Evolutionary conservation across 2,329 filamentous ascomycete genomes (phyloP), one percentile per base, ranked within the genome.

Genomic region (Septoria petroselini): DNA sequence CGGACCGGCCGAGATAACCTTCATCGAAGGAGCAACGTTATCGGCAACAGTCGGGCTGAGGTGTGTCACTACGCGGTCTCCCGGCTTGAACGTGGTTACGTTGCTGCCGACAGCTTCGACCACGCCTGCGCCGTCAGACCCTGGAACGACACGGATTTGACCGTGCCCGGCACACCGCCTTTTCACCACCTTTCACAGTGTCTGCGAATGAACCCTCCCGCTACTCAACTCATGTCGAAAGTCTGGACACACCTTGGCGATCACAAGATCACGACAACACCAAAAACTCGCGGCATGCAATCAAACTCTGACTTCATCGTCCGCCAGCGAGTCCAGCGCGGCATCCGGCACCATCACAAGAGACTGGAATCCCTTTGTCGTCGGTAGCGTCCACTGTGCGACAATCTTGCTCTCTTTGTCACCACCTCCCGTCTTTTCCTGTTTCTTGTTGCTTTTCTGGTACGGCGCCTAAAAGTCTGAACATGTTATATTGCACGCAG

Each of bases 81-180:
- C 80, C 0, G 68, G 66, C 50, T 74, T 74, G 71, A 82, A 82
- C 55, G 81, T 78, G 48, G 65, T 73, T 1, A 83, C 79, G 23
- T 76, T 72, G 27, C 68, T 60, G 14, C 81, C 80, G 17, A 82
- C 75, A 41, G 72, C 69, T 55, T 79, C 72, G n/a, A 84, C 72
- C 23, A 76, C 68, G 37, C 65, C 65, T 9, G 62, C 62, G 14
- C 55, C 55, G 25, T 58, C 55, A 18, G 50, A 57, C 18, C 52
- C 50, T 9, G 55, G 50, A n/a, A 59, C 50, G 9, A 58, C 35
- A 7, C 8, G 23, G 39, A 21, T 29, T 33, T 45, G 19, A 25
- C 27, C 42, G 11, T 23, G 23, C 52, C 54, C 23, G 55, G 57
- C 19, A 33, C 38, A 3, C 15, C 31, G 27, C 45, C 51, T 48